phyloP scores from a whole-genome alignment of 2,329 filamentous ascomycete genomes.

The Penicillium sp. region DNA sequence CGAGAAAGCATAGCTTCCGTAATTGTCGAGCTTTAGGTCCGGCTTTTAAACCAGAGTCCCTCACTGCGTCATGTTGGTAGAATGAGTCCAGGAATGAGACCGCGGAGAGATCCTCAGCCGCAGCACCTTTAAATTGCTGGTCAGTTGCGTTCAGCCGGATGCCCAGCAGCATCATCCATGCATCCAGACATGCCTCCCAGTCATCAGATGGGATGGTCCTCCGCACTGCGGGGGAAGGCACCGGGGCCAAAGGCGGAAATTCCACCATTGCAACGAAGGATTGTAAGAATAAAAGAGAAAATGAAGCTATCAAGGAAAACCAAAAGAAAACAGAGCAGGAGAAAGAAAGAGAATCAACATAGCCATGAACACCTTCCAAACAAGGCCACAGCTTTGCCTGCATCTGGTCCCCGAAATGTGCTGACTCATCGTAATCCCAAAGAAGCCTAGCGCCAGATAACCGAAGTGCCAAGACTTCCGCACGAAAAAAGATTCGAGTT shows the following conservation, averaged over 20 bases:
- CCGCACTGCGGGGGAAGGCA: constrained; percentile 66
- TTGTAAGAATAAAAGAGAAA: background rate
- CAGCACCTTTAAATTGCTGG: constrained; percentile 50
- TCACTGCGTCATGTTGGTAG: constrained; percentile 50
- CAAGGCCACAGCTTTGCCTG: constrained; percentile 2
- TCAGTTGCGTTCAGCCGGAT: constrained; percentile 59
- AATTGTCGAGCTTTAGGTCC: constrained; percentile 48
- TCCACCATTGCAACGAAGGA: constrained; percentile 33
- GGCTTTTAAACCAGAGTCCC: constrained; percentile 28
- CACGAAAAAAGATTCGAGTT: constrained; percentile 26
- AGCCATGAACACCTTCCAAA: constrained; percentile 3
- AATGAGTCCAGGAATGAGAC: constrained; percentile 63
- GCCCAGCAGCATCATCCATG: constrained; percentile 67
- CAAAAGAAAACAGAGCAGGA: constrained; percentile 1
- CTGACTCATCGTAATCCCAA: constrained; percentile 18
- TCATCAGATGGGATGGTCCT: constrained; percentile 63
- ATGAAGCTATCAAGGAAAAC: background rate
- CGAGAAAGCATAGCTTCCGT: constrained; percentile 60
- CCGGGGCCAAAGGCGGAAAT: constrained; percentile 70
- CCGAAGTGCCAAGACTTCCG: constrained; percentile 35
- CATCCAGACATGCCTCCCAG: constrained; percentile 71
- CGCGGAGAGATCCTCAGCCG: constrained; percentile 56
- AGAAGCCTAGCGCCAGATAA: constrained; percentile 38
- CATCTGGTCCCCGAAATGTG: constrained; percentile 18
- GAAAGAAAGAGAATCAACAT: constrained; percentile 8